Evolutionary conservation across 2,329 filamentous ascomycete genomes (phyloP), one percentile per base, ranked within the genome.

Genomic region (Aspergillus ochraceus): DNA sequence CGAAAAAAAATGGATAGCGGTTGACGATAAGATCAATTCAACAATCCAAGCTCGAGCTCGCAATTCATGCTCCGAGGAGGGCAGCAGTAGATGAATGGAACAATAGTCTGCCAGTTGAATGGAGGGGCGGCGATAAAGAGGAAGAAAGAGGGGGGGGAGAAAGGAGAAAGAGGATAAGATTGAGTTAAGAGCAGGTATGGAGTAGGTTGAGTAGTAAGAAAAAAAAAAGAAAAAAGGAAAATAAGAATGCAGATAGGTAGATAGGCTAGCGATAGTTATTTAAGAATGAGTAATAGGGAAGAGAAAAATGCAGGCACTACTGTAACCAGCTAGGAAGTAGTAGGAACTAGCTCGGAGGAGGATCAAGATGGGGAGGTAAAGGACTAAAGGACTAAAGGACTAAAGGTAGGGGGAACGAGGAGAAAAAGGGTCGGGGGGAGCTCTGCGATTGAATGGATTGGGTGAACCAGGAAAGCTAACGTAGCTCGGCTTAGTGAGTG

Each of bases 1-100:
- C 29, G n/a, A 29, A 39, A 50, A 47, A 17, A 19, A 32, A 51
- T 24, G 12, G 2, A 29, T 6, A 19, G 4, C 9, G 12, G 3
- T 29, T 17, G 49, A 51, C 3, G n/a, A 14, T 1, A 17, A 46
- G 45, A 45, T 61, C 59, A 60, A 63, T 63, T 61, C 59, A 63
- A 60, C 36, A 49, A 64, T 45, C 32, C 54, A 47, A 49, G 39
- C 39, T 55, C 50, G 47, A 56, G 20, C 45, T 52, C 51, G 54
- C 55, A 49, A 61, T 55, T 61, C 64, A 65, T 63, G 63, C 61
- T 65, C 60, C 57, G 45, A 53, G 32, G 45, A 51, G 17, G 17
- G 20, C 29, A 49, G 30, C 30, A 55, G 45, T n/a, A 30, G 46
- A 55, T 22, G 51, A 22, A 19, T 22, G 36, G 50, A 32, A 29